Evolutionary conservation across 768 basidiomycete species (phyloP).

Genomic region (Sutorius australiensis): DNA sequence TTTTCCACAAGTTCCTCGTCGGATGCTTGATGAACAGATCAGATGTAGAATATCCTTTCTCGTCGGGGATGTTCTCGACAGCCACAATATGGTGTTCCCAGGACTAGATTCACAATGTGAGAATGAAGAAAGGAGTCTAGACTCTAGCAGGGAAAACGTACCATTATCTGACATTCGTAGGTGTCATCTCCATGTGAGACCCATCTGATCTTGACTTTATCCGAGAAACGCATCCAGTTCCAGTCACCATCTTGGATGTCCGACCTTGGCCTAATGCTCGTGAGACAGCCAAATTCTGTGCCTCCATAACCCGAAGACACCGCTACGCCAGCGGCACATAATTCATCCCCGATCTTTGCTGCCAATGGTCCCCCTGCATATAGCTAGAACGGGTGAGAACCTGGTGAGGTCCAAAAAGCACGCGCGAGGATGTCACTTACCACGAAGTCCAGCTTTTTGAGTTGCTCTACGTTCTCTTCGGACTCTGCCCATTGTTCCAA

Average conservation of each 20-base stretch:
- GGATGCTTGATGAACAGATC: slow-evolving; percentile 47
- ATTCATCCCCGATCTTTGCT: slow-evolving; percentile 9
- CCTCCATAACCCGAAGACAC: slow-evolving; percentile 15
- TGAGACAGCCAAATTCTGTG: slow-evolving; percentile 18
- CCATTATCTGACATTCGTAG: slow-evolving; percentile 37
- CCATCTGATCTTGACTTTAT: slow-evolving; percentile 26
- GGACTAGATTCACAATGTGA: background rate
- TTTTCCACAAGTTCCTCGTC: slow-evolving; percentile 40
- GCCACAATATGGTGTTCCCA: background rate
- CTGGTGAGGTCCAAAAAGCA: background rate
- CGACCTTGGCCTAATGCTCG: background rate
- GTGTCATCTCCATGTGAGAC: slow-evolving; percentile 29
- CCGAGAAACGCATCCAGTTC: slow-evolving; percentile 9
- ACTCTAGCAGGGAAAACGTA: slow-evolving; percentile 14
- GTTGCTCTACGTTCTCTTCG: slow-evolving; percentile 10
- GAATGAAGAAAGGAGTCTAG: background rate
- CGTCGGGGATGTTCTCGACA: slow-evolving; percentile 35
- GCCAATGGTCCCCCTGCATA: slow-evolving; percentile 16
- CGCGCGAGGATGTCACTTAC: slow-evolving; percentile 9
- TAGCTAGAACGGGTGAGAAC: background rate
- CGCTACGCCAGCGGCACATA: slow-evolving; percentile 17
- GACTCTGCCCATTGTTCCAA: slow-evolving; percentile 14
- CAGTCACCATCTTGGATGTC: slow-evolving; percentile 17
- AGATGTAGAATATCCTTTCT: slow-evolving; percentile 35
- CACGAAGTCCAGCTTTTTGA: slow-evolving; percentile 18